Evolutionary conservation across 2,329 filamentous ascomycete genomes (phyloP).

Genomic region (Amesomyces nigricolor): DNA sequence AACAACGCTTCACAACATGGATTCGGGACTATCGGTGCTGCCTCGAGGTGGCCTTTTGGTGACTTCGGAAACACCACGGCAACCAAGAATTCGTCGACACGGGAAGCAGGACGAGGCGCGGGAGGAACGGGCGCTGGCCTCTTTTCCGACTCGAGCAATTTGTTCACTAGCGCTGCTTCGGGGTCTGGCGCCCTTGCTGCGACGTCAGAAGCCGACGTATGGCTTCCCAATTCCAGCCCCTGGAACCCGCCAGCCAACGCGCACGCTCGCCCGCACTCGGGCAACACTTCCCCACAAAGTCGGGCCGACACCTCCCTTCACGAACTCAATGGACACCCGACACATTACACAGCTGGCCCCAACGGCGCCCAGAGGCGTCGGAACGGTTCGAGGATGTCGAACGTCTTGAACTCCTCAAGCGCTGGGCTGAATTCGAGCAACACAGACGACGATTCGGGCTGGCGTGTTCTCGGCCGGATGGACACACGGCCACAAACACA

Average conservation of each 20-base stretch:
- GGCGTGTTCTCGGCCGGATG: background rate
- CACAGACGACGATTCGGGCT: too few relatives aligned
- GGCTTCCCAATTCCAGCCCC: slow-evolving; percentile 47
- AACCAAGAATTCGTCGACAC: slow-evolving; percentile 26
- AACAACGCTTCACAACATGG: slow-evolving; percentile 33
- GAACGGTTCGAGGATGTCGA: slow-evolving; percentile 29
- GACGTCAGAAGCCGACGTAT: slow-evolving; percentile 63
- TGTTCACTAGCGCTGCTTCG: slow-evolving; percentile 49
- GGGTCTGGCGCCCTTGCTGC: slow-evolving; percentile 65
- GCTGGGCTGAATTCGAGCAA: slow-evolving; percentile 10
- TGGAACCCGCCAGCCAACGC: slow-evolving; percentile 54
- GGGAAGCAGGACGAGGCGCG: background rate
- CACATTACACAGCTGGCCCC: slow-evolving; percentile 44
- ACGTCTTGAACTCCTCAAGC: slow-evolving; percentile 32
- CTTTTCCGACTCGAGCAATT: slow-evolving; percentile 35
- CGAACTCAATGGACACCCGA: slow-evolving; percentile 39
- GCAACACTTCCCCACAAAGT: slow-evolving; percentile 54
- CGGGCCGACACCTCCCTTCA: slow-evolving; percentile 41
- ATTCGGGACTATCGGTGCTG: too few relatives aligned
- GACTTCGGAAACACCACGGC: slow-evolving; percentile 37
- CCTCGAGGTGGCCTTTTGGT: too few relatives aligned
- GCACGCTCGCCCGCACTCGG: slow-evolving; percentile 41
- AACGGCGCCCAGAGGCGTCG: slow-evolving; percentile 23
- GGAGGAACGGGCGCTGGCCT: slow-evolving; percentile 20
- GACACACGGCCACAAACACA: slow-evolving; percentile 33